Base-by-base conservation (phyloP, 768 basidiomycete species). In the Rhizopogon rudus region DNA sequence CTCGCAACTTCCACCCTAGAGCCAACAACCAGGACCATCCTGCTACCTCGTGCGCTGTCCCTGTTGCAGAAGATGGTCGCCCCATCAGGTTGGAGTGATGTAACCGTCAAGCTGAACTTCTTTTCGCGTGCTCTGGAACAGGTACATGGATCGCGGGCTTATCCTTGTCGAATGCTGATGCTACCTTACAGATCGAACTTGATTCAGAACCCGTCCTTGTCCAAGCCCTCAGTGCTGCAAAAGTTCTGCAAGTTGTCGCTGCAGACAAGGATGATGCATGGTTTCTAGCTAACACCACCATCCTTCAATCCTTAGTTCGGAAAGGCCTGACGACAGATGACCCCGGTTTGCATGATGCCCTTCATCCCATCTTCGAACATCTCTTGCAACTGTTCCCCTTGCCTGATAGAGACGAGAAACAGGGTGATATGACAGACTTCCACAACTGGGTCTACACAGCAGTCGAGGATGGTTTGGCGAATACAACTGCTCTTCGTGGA, bases 51-150 rank as follows among this genome's bases (percentile, higher is more conserved):
- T 55, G 84, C 86, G 1, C 72, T 91, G 33, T 66, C 75, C 0
- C 69, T 91, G 28, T 76, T 99, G 50, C 86, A 88, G 62, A 77
- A 81, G 59, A 87, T 99, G 65, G 80, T 95, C 17, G 84, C 88
- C 2, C 84, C 89, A 1, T 80, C 80, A 46, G 94, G 94, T 8
- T 93, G 97, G 90, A 84, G 79, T 7, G 93, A 96, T 55, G 92
- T 98, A 5, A 90, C 88, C 6, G 86, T 98, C 58, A 96, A 97
- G 57, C 75, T 98, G 44, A 82, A 88, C 52, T 98, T 88, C 72
- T 98, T 99, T 73, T 81, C 87, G 48, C 80, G 92, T 33, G 81
- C 88, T 1, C 79, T 99, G 41, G 88, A 91, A 62, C 86, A 85
- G 75, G 93, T 91, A 63, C 63, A 78, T 72, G 5, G 20, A 45